Percentiles rank a stretch among this genome's conserved stretches.
Conservation (phyloP, 1,284 basidiomycete species). For the Ceratobasidium sp. region DNA sequence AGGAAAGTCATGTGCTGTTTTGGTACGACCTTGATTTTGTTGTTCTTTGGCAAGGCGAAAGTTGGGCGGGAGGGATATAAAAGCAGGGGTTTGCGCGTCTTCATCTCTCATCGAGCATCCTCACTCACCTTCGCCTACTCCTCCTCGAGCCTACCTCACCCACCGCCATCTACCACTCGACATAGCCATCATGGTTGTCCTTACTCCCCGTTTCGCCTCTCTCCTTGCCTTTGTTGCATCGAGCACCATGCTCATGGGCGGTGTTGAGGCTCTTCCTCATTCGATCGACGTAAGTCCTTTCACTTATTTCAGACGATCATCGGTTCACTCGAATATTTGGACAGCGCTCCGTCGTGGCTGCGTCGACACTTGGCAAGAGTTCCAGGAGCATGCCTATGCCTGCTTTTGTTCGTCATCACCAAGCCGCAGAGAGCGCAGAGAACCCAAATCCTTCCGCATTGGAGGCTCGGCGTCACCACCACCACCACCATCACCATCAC, state of each 20-base stretch:
- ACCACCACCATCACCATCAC: slow-evolving; percentile 13
- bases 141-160: slow-evolving; percentile 6
- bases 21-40: too few species aligned
- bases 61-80: not conserved
- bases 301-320: too few species aligned
- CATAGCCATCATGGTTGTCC: not conserved
- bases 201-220: slow-evolving; percentile 30
- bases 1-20: too few species aligned
- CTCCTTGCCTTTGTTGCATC: slow-evolving; percentile 30
- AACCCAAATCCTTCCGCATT: not conserved
- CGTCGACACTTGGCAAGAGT: not conserved
- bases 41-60: too few species aligned
- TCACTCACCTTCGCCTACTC: not conserved
- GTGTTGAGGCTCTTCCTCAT: slow-evolving; percentile 25
- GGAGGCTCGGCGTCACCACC: not conserved
- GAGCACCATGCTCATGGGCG: slow-evolving; percentile 15
- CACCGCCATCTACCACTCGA: slow-evolving; percentile 4
- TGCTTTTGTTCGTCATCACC: not conserved
- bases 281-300: slow-evolving; percentile 5
- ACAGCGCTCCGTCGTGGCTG: not conserved
- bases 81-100: not conserved
- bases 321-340: not conserved
- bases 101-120: not conserved
- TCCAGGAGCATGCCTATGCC: not conserved
- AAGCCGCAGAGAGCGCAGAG: not conserved